Percentiles rank a stretch among this genome's conserved stretches.
Conservation (phyloP, 1,284 basidiomycete species). For the Boletus calvinii region DNA sequence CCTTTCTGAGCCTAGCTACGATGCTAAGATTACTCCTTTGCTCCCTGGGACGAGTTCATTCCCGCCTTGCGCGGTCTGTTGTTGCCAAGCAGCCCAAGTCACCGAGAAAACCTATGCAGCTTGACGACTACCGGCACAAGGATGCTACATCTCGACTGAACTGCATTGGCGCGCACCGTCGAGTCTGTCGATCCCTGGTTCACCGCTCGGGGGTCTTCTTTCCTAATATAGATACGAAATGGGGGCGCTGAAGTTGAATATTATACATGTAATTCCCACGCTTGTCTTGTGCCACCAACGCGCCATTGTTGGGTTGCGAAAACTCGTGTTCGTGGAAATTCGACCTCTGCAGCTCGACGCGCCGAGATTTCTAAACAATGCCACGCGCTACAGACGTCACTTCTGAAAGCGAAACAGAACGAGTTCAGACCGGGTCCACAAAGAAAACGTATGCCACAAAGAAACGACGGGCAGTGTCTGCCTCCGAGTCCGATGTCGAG, state of each 20-base stretch:
- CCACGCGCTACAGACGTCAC: slow-evolving; percentile 20
- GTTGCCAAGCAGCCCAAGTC: slow-evolving; percentile 13
- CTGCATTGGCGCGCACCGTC: neutral
- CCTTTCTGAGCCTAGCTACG: slow-evolving; percentile 9
- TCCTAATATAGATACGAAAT: neutral
- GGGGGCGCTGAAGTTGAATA: too few relatives aligned
- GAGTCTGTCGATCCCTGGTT: slow-evolving; percentile 12
- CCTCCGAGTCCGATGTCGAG: slow-evolving; percentile 19
- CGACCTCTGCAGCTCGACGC: slow-evolving; percentile 13
- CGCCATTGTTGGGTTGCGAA: slow-evolving; percentile 19
- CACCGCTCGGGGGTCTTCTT: slow-evolving; percentile 20
- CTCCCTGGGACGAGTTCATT: slow-evolving; percentile 9
- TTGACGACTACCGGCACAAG: neutral
- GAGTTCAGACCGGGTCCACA: slow-evolving; percentile 19
- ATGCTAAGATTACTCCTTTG: neutral
- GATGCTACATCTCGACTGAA: neutral
- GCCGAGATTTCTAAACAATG: slow-evolving; percentile 19
- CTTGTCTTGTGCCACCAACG: slow-evolving; percentile 22
- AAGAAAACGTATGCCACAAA: slow-evolving; percentile 32
- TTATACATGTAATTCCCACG: slow-evolving; percentile 13
- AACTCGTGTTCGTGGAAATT: slow-evolving; percentile 13
- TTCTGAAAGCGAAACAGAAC: slow-evolving; percentile 31
- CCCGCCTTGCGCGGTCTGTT: slow-evolving; percentile 4
- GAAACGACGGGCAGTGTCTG: slow-evolving; percentile 26
- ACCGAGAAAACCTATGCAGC: too few relatives aligned